phyloP scores from a whole-genome alignment of 495 filamentous ascomycete genomes.

The Hypoxylon fuscum region DNA sequence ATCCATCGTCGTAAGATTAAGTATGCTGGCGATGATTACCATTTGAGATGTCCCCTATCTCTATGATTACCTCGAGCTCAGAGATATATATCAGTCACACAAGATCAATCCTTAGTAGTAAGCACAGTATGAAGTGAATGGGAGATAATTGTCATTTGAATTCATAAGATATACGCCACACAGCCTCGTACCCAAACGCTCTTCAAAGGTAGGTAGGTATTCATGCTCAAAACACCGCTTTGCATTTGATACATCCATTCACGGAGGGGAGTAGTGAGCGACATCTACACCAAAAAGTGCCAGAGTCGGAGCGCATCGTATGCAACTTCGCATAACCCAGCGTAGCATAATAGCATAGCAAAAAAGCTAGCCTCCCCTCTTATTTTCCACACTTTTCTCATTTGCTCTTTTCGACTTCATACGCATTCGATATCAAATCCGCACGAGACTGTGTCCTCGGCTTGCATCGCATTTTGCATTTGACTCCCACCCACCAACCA shows the following conservation, averaged over 20 bases:
- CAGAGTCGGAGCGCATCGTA: constrained; percentile 18
- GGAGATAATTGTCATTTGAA: constrained; percentile 7
- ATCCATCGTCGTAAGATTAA: too few species aligned
- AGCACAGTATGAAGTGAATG: not conserved
- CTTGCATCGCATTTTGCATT: too few species aligned
- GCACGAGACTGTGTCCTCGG: constrained; percentile 6
- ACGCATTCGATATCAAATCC: constrained; percentile 6
- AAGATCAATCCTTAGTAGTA: not conserved
- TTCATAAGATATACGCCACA: constrained; percentile 19
- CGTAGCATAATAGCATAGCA: not conserved
- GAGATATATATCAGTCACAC: too few species aligned
- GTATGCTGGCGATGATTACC: too few species aligned
- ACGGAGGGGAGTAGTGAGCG: constrained; percentile 43
- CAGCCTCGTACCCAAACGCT: constrained; percentile 1
- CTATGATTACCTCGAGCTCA: too few species aligned
- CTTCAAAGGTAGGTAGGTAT: too few species aligned
- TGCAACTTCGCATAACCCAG: constrained; percentile 13
- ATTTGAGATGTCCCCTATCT: too few species aligned
- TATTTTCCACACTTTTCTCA: too few species aligned
- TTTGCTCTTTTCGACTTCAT: constrained; percentile 5
- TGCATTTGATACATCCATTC: constrained; percentile 29
- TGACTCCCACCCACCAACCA: too few species aligned
- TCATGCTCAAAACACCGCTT: constrained; percentile 15
- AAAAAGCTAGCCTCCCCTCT: constrained; percentile 11
- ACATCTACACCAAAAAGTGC: constrained; percentile 20